phyloP scores from a whole-genome alignment of 2,329 filamentous ascomycete genomes.

The Esteya vermicola region DNA sequence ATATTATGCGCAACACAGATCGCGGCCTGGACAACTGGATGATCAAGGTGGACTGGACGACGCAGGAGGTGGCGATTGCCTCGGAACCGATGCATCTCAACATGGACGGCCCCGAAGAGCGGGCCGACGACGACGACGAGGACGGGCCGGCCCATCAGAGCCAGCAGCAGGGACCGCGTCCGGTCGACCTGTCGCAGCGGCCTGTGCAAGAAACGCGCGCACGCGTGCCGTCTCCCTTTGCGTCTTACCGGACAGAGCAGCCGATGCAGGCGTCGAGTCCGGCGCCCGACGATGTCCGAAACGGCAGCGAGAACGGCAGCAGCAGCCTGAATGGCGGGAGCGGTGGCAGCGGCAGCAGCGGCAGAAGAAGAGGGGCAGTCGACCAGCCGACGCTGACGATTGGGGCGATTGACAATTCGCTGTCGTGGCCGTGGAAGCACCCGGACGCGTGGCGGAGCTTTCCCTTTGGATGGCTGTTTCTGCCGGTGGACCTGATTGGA shows the following conservation, averaged over 20 bases:
- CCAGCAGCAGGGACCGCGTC: slow-evolving; percentile 41
- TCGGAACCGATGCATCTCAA: slow-evolving; percentile 64
- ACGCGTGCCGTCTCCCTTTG: slow-evolving; percentile 38
- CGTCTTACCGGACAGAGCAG: slow-evolving; percentile 60
- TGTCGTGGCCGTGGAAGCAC: slow-evolving; percentile 99
- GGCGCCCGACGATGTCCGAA: slow-evolving; percentile 7
- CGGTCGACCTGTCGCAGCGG: slow-evolving; percentile 37
- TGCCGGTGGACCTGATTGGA: slow-evolving; percentile 91
- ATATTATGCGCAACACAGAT: slow-evolving; percentile 98
- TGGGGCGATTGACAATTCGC: slow-evolving; percentile 91
- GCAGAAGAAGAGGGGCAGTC: too few species aligned
- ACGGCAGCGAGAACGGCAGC: slow-evolving; percentile 18
- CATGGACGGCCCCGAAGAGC: slow-evolving; percentile 36
- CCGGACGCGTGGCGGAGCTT: slow-evolving; percentile 84
- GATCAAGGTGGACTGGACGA: slow-evolving; percentile 87
- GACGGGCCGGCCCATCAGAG: slow-evolving; percentile 20
- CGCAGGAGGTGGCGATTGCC: slow-evolving; percentile 68
- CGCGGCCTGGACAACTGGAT: slow-evolving; percentile 98
- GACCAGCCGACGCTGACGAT: slow-evolving; percentile 54
- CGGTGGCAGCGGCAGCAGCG: too few species aligned
- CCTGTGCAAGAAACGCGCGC: slow-evolving; percentile 24
- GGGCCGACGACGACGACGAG: slow-evolving; percentile 21
- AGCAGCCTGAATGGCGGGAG: slow-evolving; percentile 5
- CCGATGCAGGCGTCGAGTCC: slow-evolving; percentile 64
- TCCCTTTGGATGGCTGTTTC: slow-evolving; percentile 95